Evolutionary conservation across 768 basidiomycete species (phyloP).

Genomic region (Hydnum rufescens): DNA sequence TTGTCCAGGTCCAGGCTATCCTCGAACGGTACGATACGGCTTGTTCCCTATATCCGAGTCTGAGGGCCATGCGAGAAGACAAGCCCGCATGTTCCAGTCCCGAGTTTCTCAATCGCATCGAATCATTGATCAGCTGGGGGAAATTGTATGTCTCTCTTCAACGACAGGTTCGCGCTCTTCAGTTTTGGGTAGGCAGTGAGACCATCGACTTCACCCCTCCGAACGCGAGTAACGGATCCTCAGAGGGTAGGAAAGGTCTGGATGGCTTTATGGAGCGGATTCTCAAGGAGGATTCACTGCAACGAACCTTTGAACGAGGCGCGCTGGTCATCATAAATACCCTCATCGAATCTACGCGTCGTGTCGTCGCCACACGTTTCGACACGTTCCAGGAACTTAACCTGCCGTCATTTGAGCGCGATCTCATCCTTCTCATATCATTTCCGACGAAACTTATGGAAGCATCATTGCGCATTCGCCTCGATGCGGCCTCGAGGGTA

Average conservation of each 20-base stretch:
- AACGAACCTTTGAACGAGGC: slow-evolving; percentile 81
- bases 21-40: slow-evolving; percentile 63
- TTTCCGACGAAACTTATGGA: slow-evolving; percentile 92
- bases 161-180: slow-evolving; percentile 58
- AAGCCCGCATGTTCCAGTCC: slow-evolving; percentile 46
- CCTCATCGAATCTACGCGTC: slow-evolving; percentile 69
- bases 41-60: slow-evolving; percentile 70
- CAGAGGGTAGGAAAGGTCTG: slow-evolving; percentile 40
- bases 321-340: slow-evolving; percentile 73
- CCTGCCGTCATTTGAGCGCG: slow-evolving; percentile 75
- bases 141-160: slow-evolving; percentile 75
- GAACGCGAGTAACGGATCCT: slow-evolving; percentile 27
- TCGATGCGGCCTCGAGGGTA: slow-evolving; percentile 75
- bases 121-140: slow-evolving; percentile 82
- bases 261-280: slow-evolving; percentile 85
- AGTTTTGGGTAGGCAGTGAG: slow-evolving; percentile 87
- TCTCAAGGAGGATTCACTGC: slow-evolving; percentile 90
- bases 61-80: slow-evolving; percentile 61
- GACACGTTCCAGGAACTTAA: slow-evolving; percentile 68
- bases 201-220: slow-evolving; percentile 76
- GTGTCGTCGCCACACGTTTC: slow-evolving; percentile 66
- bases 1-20: slow-evolving; percentile 42
- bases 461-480: slow-evolving; percentile 71
- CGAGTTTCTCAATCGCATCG: slow-evolving; percentile 61
- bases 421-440: slow-evolving; percentile 80